phyloP scores from a whole-genome alignment of 345 rosid species.

The Populus deltoides region DNA sequence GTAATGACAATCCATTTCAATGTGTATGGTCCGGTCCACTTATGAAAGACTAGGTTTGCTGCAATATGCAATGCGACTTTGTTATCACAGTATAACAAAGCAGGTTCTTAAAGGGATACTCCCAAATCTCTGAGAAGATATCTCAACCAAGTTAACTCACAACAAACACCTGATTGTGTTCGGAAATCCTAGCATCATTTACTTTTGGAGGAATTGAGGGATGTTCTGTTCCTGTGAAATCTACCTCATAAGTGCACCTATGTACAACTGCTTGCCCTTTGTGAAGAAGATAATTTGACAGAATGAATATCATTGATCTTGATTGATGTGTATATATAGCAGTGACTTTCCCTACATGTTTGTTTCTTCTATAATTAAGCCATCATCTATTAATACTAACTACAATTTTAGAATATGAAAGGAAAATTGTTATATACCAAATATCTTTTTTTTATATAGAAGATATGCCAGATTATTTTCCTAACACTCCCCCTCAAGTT shows the following conservation, averaged over 20 bases:
- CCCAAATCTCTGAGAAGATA: not conserved
- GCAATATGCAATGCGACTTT: not conserved
- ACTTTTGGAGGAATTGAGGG: conserved; percentile 50
- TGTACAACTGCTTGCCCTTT: conserved; percentile 50
- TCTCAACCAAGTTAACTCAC: not conserved
- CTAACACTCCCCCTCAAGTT: too few relatives aligned
- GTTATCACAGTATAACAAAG: not conserved
- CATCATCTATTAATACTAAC: too few relatives aligned
- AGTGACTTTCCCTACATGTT: too few relatives aligned
- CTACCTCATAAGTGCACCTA: conserved; percentile 48
- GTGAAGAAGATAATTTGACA: too few relatives aligned
- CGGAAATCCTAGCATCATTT: conserved; percentile 38
- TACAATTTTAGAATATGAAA: too few relatives aligned
- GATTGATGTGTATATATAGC: too few relatives aligned
- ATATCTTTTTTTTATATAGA: too few relatives aligned
- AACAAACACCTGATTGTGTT: conserved; percentile 18
- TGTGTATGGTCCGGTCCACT: not conserved
- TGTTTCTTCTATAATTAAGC: too few relatives aligned
- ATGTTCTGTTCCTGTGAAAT: conserved; percentile 41
- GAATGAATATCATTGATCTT: too few relatives aligned
- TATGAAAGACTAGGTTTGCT: not conserved
- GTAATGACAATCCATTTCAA: conserved; percentile 5
- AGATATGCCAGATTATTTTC: too few relatives aligned
- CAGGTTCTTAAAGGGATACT: not conserved
- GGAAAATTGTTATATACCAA: too few relatives aligned